phyloP scores from a whole-genome alignment of 2,329 filamentous ascomycete species.

The Parastagonospora nodorum region DNA sequence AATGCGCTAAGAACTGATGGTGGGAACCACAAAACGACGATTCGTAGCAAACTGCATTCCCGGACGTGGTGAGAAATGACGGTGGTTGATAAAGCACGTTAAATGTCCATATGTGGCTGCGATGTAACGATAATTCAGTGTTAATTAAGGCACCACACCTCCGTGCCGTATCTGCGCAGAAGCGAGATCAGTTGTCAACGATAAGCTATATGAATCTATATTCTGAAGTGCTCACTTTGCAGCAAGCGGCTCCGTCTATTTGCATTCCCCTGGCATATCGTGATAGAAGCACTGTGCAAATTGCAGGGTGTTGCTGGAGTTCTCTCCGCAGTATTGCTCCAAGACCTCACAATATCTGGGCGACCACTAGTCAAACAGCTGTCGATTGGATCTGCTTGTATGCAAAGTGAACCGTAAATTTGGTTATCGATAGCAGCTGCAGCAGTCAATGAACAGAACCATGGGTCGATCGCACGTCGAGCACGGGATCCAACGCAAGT shows the following conservation, averaged over 20 bases:
- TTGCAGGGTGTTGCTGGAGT: background rate
- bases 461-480: background rate
- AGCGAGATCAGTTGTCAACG: background rate
- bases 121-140: background rate
- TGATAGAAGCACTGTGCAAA: background rate
- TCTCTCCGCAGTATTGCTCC: background rate
- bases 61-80: no score
- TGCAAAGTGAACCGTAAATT: background rate
- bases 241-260: no score
- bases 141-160: slow-evolving; percentile 5
- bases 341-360: background rate
- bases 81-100: background rate
- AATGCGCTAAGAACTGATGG: background rate
- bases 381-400: background rate
- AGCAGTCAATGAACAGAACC: background rate
- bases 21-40: background rate
- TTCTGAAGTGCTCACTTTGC: background rate
- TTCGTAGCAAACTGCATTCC: no score
- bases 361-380: background rate
- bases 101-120: slow-evolving; percentile 3
- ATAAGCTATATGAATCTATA: background rate
- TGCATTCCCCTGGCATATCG: no score
- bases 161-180: background rate
- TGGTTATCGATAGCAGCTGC: background rate
- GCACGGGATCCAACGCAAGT: background rate